phyloP scores from a whole-genome alignment of 768 basidiomycete species.

The Auricularia sp. region DNA sequence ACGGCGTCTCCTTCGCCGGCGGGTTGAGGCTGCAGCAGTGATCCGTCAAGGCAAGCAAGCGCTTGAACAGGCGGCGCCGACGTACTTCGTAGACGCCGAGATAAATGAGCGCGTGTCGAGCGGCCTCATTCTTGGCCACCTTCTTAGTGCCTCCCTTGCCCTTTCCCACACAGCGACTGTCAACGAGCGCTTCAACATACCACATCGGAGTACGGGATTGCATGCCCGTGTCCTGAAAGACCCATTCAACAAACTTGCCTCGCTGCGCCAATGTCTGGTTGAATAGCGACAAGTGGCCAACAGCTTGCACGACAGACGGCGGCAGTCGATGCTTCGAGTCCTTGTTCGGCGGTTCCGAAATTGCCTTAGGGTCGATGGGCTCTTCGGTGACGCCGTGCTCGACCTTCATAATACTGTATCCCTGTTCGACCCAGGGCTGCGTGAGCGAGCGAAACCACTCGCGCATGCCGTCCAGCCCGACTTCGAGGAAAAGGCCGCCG shows the following conservation, averaged over 20 bases:
- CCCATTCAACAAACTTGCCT: slow-evolving; percentile 57
- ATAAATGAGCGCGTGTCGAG: slow-evolving; percentile 56
- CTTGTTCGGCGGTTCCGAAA: not conserved
- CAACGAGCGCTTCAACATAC: slow-evolving; percentile 55
- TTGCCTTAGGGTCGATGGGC: not conserved
- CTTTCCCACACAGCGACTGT: slow-evolving; percentile 46
- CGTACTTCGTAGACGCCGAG: slow-evolving; percentile 48
- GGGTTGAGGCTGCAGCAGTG: not conserved
- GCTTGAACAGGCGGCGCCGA: slow-evolving; percentile 8
- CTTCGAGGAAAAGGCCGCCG: slow-evolving; percentile 67
- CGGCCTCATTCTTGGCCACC: slow-evolving; percentile 70
- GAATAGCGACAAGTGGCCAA: slow-evolving; percentile 69
- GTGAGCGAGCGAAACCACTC: slow-evolving; percentile 56
- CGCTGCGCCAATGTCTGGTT: slow-evolving; percentile 64
- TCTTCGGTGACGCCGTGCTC: slow-evolving; percentile 47
- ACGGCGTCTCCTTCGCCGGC: not conserved
- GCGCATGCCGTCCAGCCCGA: slow-evolving; percentile 47
- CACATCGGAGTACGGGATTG: slow-evolving; percentile 62
- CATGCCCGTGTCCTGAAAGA: slow-evolving; percentile 41
- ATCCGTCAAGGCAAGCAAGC: not conserved
- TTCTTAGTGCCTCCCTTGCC: slow-evolving; percentile 72
- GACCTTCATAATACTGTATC: slow-evolving; percentile 52
- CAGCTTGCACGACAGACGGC: slow-evolving; percentile 17
- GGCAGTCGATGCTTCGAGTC: slow-evolving; percentile 17
- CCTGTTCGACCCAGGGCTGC: slow-evolving; percentile 48